A percentile compares a stretch with the other conserved stretches of the same genome.
Conservation (phyloP, 352 stramenopile species). For the Globisporangium megalacanthum region DNA sequence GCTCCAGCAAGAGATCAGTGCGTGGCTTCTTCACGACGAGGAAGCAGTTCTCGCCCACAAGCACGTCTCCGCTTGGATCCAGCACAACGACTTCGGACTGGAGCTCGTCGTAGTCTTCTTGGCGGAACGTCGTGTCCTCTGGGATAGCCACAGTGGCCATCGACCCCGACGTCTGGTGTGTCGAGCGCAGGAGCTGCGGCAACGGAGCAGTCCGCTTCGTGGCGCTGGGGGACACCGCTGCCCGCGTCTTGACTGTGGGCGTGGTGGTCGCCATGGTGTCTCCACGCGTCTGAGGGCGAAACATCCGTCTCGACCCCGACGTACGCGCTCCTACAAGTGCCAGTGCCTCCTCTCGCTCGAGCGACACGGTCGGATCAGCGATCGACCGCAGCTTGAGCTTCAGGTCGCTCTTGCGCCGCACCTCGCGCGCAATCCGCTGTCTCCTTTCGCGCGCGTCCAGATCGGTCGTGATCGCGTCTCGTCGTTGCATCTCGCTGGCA, state of each 20-base stretch:
- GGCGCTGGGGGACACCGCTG: not conserved
- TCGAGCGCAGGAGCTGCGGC: not conserved
- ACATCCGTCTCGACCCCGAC: conserved; percentile 6
- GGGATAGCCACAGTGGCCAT: not conserved
- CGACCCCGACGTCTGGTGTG: not conserved
- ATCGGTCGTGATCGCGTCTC: conserved; percentile 39
- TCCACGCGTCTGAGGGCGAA: conserved; percentile 7
- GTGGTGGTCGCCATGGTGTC: not conserved
- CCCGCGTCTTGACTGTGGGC: not conserved
- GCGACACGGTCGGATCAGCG: conserved; percentile 37
- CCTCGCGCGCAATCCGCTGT: conserved; percentile 22
- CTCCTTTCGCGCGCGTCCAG: conserved; percentile 33
- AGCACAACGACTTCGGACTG: conserved; percentile 39
- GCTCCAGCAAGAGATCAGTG: conserved; percentile 31
- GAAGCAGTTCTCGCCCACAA: conserved; percentile 52
- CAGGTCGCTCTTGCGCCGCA: conserved; percentile 32
- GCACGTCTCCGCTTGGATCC: conserved; percentile 30
- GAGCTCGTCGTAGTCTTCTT: conserved; percentile 50
- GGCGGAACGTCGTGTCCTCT: conserved; percentile 32
- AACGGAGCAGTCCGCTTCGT: not conserved
- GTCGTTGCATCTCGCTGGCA: conserved; percentile 28
- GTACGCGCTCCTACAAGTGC: not conserved
- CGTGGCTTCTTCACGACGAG: conserved; percentile 36
- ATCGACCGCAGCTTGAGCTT: conserved; percentile 46
- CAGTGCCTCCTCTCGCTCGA: conserved; percentile 37